Evolutionary conservation across 306 rosid species (phyloP).

Genomic region (Glycine latifolia): DNA sequence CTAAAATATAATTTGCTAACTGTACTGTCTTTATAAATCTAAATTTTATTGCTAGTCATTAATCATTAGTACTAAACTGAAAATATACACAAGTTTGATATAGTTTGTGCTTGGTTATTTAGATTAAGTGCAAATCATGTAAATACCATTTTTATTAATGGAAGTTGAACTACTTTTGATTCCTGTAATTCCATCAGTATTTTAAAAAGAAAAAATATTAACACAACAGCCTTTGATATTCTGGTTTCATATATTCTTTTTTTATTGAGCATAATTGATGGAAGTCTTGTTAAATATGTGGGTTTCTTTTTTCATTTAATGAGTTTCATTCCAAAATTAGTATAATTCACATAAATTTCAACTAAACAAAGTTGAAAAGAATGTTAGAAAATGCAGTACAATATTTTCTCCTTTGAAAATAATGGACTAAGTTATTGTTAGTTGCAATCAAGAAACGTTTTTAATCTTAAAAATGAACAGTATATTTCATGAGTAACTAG

Average conservation of each 20-base stretch:
- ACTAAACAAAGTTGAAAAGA: no score
- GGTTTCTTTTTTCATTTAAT: no score
- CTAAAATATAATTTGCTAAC: neutral
- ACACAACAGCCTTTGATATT: neutral
- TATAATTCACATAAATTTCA: no score
- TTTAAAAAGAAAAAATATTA: neutral
- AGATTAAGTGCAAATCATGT: neutral
- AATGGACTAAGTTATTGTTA: neutral
- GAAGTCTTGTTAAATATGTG: no score
- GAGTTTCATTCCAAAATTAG: no score
- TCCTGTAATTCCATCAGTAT: neutral
- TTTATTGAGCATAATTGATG: no score
- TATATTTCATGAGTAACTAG: neutral
- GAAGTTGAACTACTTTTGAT: neutral
- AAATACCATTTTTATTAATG: neutral
- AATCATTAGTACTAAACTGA: neutral
- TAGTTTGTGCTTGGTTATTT: neutral
- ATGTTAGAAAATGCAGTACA: no score
- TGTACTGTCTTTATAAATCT: no score
- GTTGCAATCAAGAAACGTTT: conserved; percentile 12
- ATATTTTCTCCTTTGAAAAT: neutral
- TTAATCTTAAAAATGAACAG: neutral
- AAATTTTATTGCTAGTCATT: neutral
- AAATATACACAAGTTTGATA: neutral
- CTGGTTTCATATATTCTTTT: no score